These are phyloP conservation scores for Pythium apleroticum DNA, from an alignment of 352 stramenopile genomes.

Conservation along the genomic window DNA sequence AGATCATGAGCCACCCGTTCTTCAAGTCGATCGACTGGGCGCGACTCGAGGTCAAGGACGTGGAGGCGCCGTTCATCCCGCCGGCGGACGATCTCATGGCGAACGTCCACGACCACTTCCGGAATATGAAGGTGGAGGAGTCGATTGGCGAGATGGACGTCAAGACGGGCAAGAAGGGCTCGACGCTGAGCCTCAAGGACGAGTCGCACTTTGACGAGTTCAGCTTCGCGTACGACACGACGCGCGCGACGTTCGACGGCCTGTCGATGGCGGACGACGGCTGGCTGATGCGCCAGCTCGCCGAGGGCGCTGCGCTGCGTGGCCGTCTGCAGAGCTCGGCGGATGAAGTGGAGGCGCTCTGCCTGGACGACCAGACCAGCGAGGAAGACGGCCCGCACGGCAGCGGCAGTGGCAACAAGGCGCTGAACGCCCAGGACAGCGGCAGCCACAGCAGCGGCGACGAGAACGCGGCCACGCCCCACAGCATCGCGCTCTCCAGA, in stretches of 20 bases:
- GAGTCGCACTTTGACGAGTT: slow-evolving; percentile 88
- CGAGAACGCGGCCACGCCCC: slow-evolving; percentile 27
- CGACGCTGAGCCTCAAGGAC: slow-evolving; percentile 39
- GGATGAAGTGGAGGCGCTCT: slow-evolving; percentile 49
- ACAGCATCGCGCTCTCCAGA: background rate
- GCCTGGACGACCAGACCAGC: slow-evolving; percentile 51
- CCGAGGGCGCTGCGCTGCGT: slow-evolving; percentile 74
- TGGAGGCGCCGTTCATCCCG: slow-evolving; percentile 79
- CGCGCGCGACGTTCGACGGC: slow-evolving; percentile 69
- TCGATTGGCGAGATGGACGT: slow-evolving; percentile 72
- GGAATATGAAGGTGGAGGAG: slow-evolving; percentile 88
- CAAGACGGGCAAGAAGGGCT: slow-evolving; percentile 58
- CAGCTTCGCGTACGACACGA: slow-evolving; percentile 85
- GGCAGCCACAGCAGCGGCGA: slow-evolving; percentile 49
- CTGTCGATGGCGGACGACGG: slow-evolving; percentile 83
- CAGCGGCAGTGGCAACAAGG: slow-evolving; percentile 4
- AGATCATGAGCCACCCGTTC: slow-evolving; percentile 57
- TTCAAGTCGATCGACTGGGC: slow-evolving; percentile 78
- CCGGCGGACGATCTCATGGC: slow-evolving; percentile 81
- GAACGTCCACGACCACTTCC: slow-evolving; percentile 88
- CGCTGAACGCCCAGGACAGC: slow-evolving; percentile 57
- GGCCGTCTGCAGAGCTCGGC: slow-evolving; percentile 46
- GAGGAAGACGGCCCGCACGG: slow-evolving; percentile 47
- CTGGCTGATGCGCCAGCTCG: slow-evolving; percentile 78
- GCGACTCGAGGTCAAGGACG: slow-evolving; percentile 69